Conservation (phyloP, 1,139 yeast genomes). For the Candida sp. region DNA sequence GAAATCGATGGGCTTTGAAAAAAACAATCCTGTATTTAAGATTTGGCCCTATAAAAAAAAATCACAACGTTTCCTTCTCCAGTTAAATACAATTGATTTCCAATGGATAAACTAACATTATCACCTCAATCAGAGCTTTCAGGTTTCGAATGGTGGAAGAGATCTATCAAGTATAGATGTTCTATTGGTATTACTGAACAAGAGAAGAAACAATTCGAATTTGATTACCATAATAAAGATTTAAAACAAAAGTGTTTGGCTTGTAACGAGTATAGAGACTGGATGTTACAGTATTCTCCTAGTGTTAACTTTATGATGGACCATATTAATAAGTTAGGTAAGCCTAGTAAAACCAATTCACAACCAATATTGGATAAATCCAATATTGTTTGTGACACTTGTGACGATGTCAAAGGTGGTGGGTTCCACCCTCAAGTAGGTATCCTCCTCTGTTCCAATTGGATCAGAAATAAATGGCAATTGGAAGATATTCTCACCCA, state of each 20-base stretch:
- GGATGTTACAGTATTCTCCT: slow-evolving; percentile 81
- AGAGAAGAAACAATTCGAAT: slow-evolving; percentile 57
- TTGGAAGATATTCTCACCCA: slow-evolving; percentile 90
- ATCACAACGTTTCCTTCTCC: neutral
- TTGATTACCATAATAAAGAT: slow-evolving; percentile 47
- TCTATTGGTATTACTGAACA: slow-evolving; percentile 61
- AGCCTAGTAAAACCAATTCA: too few relatives aligned
- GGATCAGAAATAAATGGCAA: slow-evolving; percentile 75
- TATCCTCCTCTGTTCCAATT: slow-evolving; percentile 81
- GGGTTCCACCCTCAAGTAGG: slow-evolving; percentile 94
- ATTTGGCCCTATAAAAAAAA: too few relatives aligned
- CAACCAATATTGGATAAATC: slow-evolving; percentile 12
- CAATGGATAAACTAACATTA: slow-evolving; percentile 8
- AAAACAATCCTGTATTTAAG: too few relatives aligned
- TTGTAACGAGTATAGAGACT: slow-evolving; percentile 73
- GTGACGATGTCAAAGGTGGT: slow-evolving; percentile 86
- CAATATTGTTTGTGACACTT: slow-evolving; percentile 75
- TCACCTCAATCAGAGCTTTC: slow-evolving; percentile 20
- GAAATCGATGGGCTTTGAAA: too few relatives aligned
- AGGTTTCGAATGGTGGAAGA: slow-evolving; percentile 83
- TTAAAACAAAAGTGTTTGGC: slow-evolving; percentile 52
- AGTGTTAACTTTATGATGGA: slow-evolving; percentile 86
- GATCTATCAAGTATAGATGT: slow-evolving; percentile 68
- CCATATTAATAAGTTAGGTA: slow-evolving; percentile 71
- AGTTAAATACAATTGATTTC: too few relatives aligned